A percentile compares a stretch with the other conserved stretches of the same genome.
Conservation (phyloP, 2,329 filamentous ascomycete genomes). For the Thelonectria olida region DNA sequence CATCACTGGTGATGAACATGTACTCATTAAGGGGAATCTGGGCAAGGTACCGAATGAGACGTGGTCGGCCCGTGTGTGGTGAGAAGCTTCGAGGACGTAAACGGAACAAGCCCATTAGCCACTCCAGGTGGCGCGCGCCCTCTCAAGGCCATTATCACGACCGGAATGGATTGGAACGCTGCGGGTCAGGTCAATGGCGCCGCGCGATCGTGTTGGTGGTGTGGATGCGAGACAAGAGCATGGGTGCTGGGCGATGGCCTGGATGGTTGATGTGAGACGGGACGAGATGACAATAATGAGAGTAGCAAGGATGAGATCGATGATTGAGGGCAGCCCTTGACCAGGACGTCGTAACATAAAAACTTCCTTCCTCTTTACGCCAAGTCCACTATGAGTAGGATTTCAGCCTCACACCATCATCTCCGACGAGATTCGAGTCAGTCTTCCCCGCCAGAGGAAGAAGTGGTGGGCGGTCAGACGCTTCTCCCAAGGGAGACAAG, state of each 20-base stretch:
- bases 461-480: not conserved
- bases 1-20: not conserved
- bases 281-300: conserved; percentile 19
- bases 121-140: conserved; percentile 16
- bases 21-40: not conserved
- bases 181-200: not conserved
- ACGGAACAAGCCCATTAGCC: conserved; percentile 4
- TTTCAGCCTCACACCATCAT: not conserved
- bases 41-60: not conserved
- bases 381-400: not conserved
- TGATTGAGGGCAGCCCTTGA: conserved; percentile 2
- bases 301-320: conserved; percentile 20
- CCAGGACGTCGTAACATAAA: not conserved
- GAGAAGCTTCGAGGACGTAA: conserved; percentile 8
- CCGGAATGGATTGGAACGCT: not conserved
- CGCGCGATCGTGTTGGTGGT: conserved; percentile 13
- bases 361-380: not conserved
- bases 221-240: conserved; percentile 12
- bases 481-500: not conserved
- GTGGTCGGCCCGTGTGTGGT: conserved; percentile 17
- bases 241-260: conserved; percentile 9
- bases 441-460: not conserved
- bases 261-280: conserved; percentile 17
- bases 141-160: conserved; percentile 12
- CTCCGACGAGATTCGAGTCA: not conserved